Percentiles rank a stretch among this genome's conserved stretches.
Evolutionary conservation across 2,329 filamentous ascomycete species (phyloP).

Genomic region (Cladosporium sp.): DNA sequence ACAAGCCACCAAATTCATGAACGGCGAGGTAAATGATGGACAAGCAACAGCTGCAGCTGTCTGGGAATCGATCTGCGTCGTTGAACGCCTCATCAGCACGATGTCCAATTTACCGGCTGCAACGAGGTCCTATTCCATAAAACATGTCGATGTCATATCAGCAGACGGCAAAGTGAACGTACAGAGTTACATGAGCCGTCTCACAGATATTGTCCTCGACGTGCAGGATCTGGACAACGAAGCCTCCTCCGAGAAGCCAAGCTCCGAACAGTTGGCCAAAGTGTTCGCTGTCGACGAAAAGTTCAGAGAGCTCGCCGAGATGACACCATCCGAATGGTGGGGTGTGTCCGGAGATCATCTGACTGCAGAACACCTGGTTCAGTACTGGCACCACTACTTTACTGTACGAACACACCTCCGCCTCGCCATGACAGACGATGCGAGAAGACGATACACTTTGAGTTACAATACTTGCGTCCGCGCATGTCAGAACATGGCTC

Average conservation of each 20-base stretch:
- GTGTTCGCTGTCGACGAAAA: slow-evolving; percentile 25
- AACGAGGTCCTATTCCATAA: slow-evolving; percentile 8
- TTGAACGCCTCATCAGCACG: slow-evolving; percentile 28
- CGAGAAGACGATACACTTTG: slow-evolving; percentile 21
- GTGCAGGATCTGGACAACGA: slow-evolving; percentile 14
- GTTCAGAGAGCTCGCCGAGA: slow-evolving; percentile 22
- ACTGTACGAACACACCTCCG: slow-evolving; percentile 24
- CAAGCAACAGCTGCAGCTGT: slow-evolving; percentile 23
- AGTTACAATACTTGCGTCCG: slow-evolving; percentile 24
- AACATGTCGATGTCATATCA: background rate
- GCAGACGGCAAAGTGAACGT: slow-evolving; percentile 6
- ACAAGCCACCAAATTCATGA: background rate
- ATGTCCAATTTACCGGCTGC: slow-evolving; percentile 16
- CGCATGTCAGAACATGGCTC: slow-evolving; percentile 20
- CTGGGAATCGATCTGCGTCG: slow-evolving; percentile 32
- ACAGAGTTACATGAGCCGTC: slow-evolving; percentile 13
- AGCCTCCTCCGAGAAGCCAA: slow-evolving; percentile 1
- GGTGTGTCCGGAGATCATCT: slow-evolving; percentile 12
- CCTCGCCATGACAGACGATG: slow-evolving; percentile 23
- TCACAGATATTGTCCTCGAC: slow-evolving; percentile 15
- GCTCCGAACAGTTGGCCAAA: slow-evolving; percentile 16
- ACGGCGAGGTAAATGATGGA: background rate
- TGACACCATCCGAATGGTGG: slow-evolving; percentile 24
- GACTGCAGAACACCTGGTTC: slow-evolving; percentile 20
- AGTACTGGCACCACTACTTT: slow-evolving; percentile 28